Percentiles rank a stretch among this genome's conserved stretches.
These are phyloP conservation scores for Glycine tomentella DNA, from an alignment of 306 rosid species.

Conservation along the genomic window DNA sequence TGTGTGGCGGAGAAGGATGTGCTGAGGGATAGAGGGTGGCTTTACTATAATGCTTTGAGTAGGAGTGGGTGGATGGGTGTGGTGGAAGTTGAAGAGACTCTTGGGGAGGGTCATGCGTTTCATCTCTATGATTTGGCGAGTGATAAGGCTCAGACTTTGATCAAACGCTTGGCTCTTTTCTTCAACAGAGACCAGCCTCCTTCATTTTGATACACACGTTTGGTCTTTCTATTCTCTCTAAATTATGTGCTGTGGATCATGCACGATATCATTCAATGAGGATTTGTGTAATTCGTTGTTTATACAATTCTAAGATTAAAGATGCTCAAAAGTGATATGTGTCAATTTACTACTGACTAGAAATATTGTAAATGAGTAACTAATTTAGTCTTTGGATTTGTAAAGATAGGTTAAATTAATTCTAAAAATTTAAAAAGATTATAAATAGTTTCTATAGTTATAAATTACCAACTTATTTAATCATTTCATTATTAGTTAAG, in stretches of 20 bases:
- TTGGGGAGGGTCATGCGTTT: slow-evolving; percentile 48
- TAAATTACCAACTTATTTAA: too few species aligned
- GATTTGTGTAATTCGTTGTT: background rate
- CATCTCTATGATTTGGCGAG: slow-evolving; percentile 37
- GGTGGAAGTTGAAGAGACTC: slow-evolving; percentile 40
- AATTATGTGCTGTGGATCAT: too few species aligned
- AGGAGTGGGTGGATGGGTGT: slow-evolving; percentile 43
- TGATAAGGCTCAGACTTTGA: slow-evolving; percentile 43
- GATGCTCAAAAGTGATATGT: background rate
- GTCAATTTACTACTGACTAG: background rate
- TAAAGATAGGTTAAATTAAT: too few species aligned
- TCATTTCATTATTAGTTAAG: too few species aligned
- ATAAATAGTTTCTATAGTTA: too few species aligned
- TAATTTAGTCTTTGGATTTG: too few species aligned
- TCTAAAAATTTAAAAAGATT: too few species aligned
- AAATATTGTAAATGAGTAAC: too few species aligned
- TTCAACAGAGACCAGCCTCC: slow-evolving; percentile 48
- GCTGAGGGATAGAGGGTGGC: slow-evolving; percentile 49
- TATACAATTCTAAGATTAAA: background rate
- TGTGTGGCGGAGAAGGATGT: slow-evolving; percentile 60
- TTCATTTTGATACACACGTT: background rate
- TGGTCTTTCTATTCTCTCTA: too few species aligned
- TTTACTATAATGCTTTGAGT: slow-evolving; percentile 46
- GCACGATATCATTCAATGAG: too few species aligned
- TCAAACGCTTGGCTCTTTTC: slow-evolving; percentile 46